Percentiles rank a stretch among this genome's conserved stretches.
Evolutionary conservation across 768 basidiomycete species (phyloP).

Genomic region (Boletus rubescentipes): DNA sequence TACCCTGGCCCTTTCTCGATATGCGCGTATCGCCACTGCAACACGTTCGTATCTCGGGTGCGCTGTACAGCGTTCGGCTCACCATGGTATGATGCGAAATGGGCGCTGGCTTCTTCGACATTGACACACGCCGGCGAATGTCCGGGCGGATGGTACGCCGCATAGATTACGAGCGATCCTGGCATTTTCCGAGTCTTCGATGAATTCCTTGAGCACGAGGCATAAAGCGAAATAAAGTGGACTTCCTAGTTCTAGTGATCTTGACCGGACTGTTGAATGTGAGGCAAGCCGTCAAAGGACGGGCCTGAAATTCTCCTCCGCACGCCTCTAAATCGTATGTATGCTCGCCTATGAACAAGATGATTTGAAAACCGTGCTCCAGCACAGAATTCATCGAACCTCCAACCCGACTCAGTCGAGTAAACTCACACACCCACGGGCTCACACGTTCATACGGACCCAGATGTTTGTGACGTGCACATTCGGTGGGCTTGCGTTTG

Average conservation of each 20-base stretch:
- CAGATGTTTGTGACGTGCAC: neutral
- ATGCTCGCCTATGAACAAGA: neutral
- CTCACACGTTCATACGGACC: slow-evolving; percentile 3
- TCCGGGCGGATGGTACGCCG: neutral
- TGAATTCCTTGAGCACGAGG: neutral
- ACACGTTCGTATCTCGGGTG: slow-evolving; percentile 6
- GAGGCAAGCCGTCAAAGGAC: too few species aligned
- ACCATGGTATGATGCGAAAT: neutral
- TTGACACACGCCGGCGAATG: neutral
- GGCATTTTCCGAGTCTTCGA: slow-evolving; percentile 17
- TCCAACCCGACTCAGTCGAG: neutral
- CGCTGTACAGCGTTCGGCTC: neutral
- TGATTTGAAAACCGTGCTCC: neutral
- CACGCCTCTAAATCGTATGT: neutral
- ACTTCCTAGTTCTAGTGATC: too few species aligned
- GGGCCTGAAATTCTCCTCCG: too few species aligned
- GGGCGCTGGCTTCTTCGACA: neutral
- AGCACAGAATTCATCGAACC: neutral
- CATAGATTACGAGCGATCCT: slow-evolving; percentile 1
- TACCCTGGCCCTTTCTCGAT: slow-evolving; percentile 13
- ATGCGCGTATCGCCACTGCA: slow-evolving; percentile 4
- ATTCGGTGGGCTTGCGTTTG: neutral
- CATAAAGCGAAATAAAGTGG: slow-evolving; percentile 2
- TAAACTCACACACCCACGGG: neutral
- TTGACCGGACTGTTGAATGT: too few species aligned